A percentile compares a stretch with the other conserved stretches of the same genome.
Conservation (phyloP, 2,329 filamentous ascomycete genomes). For the Ceratocystis destructans region DNA sequence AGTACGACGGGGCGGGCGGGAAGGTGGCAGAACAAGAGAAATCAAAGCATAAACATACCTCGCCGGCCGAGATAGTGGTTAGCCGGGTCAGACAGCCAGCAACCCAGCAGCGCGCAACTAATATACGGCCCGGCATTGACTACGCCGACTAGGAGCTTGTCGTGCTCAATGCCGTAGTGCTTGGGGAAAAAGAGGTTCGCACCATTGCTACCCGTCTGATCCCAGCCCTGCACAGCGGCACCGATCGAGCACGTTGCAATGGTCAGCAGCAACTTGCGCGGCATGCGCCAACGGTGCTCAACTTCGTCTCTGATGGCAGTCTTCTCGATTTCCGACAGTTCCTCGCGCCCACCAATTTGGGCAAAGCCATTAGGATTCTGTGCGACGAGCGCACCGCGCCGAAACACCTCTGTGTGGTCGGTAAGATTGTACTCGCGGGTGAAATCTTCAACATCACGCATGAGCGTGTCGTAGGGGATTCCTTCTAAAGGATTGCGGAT, state of each 20-base stretch:
- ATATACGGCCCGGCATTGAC: conserved; percentile 34
- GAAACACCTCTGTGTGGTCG: conserved; percentile 33
- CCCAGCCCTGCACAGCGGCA: conserved; percentile 47
- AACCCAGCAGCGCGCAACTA: conserved; percentile 30
- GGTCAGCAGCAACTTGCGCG: conserved; percentile 31
- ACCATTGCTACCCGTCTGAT: conserved; percentile 49
- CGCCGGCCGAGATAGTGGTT: conserved; percentile 53
- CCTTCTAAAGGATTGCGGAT: conserved; percentile 36
- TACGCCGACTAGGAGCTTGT: conserved; percentile 31
- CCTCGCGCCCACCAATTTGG: conserved; percentile 23
- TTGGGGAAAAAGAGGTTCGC: conserved; percentile 46
- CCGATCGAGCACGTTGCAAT: conserved; percentile 43
- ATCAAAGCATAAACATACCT: conserved; percentile 26
- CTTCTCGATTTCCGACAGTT: conserved; percentile 28
- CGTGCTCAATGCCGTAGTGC: conserved; percentile 28
- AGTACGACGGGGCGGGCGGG: neutral
- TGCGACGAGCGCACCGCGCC: conserved; percentile 29
- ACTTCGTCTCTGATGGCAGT: conserved; percentile 30
- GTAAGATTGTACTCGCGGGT: conserved; percentile 36
- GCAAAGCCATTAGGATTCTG: conserved; percentile 22
- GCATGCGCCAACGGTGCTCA: conserved; percentile 46
- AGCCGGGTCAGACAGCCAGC: conserved; percentile 45
- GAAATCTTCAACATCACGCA: conserved; percentile 38
- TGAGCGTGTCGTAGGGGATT: conserved; percentile 39
- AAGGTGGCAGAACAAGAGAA: neutral